Evolutionary conservation across 306 rosid species (phyloP), one percentile per base, ranked within the genome.

Genomic region (Pterocarpus macrocarpus): DNA sequence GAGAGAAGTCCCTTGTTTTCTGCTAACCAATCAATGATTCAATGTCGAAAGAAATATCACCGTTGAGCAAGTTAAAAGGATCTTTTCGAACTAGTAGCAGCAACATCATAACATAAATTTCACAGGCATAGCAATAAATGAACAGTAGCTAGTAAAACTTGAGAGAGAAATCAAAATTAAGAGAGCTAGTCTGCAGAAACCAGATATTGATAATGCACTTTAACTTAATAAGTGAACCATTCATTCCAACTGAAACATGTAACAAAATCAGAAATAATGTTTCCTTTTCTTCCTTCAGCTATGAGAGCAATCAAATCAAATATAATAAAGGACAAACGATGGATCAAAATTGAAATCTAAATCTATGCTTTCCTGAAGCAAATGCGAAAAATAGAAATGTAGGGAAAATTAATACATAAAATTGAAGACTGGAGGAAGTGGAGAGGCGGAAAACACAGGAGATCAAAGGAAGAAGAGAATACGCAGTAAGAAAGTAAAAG

Each of bases 61-160:
- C 3, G 35, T 7, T 66, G 13, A 13, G 55, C 17, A 45, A 22
- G 33, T 71, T 44, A 10, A 10, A 11, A 17, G 12, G 9, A 15
- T 8, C 17, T 15, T 45, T 65, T 3, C 2, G 33, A 52, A 53
- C 49, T 32, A 72, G 0, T 50, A 4, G 16, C 30, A 65, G 39
- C 52, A 65, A 39, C 34, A 62, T 3, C 45, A 63, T 9, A 65
- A 22, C 34, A 81, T 81, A 41, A 55, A 72, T 41, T 69, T 55
- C 7, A 57, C 17, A 67, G 0, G 8, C 10, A 47, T 2, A 6
- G 49, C 38, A 68, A 77, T 38, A 52, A 61, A 81, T 35, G 52
- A 61, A 78, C 34, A 79, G 1, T 64, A 64, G 52, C 22, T 52
- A 53, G 41, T 8, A 44, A 78, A 73, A n/a, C 63, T 68, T 57